Base-by-base conservation (phyloP, 139 green algal genomes). In the Coelastrella sp. region DNA sequence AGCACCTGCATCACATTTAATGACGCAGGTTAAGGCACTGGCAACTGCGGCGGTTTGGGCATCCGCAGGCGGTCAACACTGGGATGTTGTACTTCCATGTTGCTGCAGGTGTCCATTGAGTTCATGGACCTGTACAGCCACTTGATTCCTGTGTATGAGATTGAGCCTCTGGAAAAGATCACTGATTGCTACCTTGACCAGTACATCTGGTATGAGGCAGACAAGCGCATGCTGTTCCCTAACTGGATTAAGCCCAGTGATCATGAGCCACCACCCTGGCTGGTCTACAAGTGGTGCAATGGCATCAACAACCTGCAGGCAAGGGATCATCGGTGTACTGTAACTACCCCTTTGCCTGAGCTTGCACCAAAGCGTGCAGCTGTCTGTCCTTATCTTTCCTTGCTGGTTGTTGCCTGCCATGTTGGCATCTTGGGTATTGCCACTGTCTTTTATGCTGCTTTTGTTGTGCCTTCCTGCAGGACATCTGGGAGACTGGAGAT, bases 131-230 rank as follows among this genome's bases (percentile, higher is more conserved):
- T 98, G 30, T 99, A 99, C 92, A 94, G 84, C 32, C 98, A 99
- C 91, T 90, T 99, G 15, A 96, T 99, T 79, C 98, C 98, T 0
- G 96, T 99, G 82, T 98, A 98, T 86, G 97, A 99, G 90, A 98
- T 99, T 40, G 98, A 99, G 92, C 98, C 98, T 11, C 92, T 99
- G 84, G 98, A 99, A 94, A 99, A 99, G 93, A 99, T 99, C 92
- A 99, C 96, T 13, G 97, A 99, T 88, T 94, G 94, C 45, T 99
- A 99, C 92, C 92, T 99, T 53, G 98, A 99, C 90, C 95, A 82
- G 60, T 84, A 84, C 13, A 30, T 84, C 17, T 88, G 93, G 48
- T 97, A 96, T 86, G 97, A 99, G 92, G 93, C 94, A 3, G 97
- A 99, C 90, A 98, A 98, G 92, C 93, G 97, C 34, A 90, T 95